Percentiles rank a stretch among this genome's conserved stretches.
phyloP scores from a whole-genome alignment of 345 rosid genomes.

The Rhodomyrtus tomentosa region DNA sequence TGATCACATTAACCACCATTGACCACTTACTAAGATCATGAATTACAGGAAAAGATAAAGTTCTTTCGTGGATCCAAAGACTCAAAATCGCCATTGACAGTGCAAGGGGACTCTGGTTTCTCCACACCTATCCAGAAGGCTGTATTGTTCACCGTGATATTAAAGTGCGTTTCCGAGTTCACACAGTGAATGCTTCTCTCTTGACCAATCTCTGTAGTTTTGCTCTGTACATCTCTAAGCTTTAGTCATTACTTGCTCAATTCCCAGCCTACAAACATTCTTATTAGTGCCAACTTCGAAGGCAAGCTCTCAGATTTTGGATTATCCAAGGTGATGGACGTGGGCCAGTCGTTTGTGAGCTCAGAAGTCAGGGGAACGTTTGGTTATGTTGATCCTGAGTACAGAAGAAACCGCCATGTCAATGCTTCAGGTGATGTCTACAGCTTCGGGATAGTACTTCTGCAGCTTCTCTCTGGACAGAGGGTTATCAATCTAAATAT shows the following conservation, averaged over 20 bases:
- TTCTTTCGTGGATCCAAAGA: constrained; percentile 41
- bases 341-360: constrained; percentile 45
- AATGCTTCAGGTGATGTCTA: constrained; percentile 47
- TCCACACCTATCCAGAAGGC: constrained; percentile 45
- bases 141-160: constrained; percentile 44
- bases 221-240: neutral
- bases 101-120: constrained; percentile 43
- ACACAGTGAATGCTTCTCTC: neutral
- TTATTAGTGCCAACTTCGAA: constrained; percentile 27
- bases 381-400: constrained; percentile 57
- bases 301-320: constrained; percentile 58
- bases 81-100: constrained; percentile 34
- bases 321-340: constrained; percentile 44
- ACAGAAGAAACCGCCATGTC: constrained; percentile 37
- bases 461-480: constrained; percentile 49
- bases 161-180: constrained; percentile 13
- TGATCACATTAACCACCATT: neutral
- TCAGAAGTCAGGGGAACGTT: constrained; percentile 60
- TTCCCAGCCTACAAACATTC: constrained; percentile 48
- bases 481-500: constrained; percentile 33
- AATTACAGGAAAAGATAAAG: constrained; percentile 29
- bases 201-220: neutral
- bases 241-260: neutral
- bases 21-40: neutral
- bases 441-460: constrained; percentile 50